phyloP scores from a whole-genome alignment of 2,329 filamentous ascomycete species.

The Botryosphaeria dothidea region DNA sequence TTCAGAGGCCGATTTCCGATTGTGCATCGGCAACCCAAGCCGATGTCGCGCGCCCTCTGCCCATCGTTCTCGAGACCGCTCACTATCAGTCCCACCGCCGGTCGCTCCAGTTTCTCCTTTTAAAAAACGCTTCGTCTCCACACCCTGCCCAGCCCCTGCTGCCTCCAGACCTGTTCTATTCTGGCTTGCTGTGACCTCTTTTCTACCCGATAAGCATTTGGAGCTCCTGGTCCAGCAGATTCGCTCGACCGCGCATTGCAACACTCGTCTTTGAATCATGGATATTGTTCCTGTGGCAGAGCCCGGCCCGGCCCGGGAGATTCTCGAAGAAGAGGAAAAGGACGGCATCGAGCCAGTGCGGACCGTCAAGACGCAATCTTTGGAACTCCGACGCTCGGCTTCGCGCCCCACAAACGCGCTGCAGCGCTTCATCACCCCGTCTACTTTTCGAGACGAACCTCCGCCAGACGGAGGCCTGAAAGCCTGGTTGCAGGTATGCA shows the following conservation, averaged over 20 bases:
- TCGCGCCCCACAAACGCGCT: neutral
- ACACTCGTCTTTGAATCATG: neutral
- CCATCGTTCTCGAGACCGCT: neutral
- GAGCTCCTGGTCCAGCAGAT: neutral
- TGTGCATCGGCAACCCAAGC: neutral
- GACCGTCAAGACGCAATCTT: neutral
- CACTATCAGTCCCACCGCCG: conserved; percentile 6
- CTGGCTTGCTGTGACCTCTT: neutral
- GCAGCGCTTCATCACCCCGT: conserved; percentile 13
- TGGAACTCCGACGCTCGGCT: neutral
- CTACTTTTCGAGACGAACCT: conserved; percentile 9
- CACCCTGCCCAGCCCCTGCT: neutral
- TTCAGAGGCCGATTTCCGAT: neutral
- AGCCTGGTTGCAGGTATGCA: neutral
- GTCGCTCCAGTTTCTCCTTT: neutral
- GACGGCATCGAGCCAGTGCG: neutral
- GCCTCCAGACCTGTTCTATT: neutral
- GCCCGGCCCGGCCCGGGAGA: neutral
- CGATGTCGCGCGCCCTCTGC: neutral
- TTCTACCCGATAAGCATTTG: neutral
- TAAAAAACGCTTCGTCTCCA: neutral
- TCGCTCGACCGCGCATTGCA: neutral
- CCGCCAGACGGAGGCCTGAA: conserved; percentile 19
- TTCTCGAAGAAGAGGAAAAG: neutral
- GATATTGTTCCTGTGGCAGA: neutral